Evolutionary conservation across 805 yeast species (phyloP), one percentile per base, ranked within the genome.

Genomic region (Hanseniaspora valbyensis): DNA sequence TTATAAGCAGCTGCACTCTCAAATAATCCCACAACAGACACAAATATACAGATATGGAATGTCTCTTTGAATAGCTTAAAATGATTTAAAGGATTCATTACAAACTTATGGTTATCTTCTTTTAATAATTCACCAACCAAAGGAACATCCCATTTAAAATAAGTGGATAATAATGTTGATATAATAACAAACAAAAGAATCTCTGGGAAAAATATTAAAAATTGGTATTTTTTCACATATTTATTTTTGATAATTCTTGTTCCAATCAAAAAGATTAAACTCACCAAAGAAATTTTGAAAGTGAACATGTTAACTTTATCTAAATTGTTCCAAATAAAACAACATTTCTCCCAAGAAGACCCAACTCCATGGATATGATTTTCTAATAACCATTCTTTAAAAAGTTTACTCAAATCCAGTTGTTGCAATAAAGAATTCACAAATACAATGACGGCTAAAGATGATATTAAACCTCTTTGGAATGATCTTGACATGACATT

Each of bases 1-100:
- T 52, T 52, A 26, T 45, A 52, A 1, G 51, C 51, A 30, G 51
- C 49, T 18, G 54, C 51, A 29, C 52, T 45, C 30, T 52, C 54
- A 37, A 52, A 52, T 5, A 52, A 21, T 7, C 54, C 54, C 5
- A 52, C 44, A 5, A 38, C 41, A 4, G 54, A 40, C 4, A 52
- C 44, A 33, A 52, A 41, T 3, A 46, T 36, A 24, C 52, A 40
- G 5, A 34, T 52, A 10, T 42, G 29, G 26, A 52, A 52, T 29
- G 37, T 38, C 12, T 52, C 54, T 32, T 45, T 52, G 16, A 52
- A 52, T 32, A 36, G 16, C 12, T 36, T 30, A 10, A 52, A 26
- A 4, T 41, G 25, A 7, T 33, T 36, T 4, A 52, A 25, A 14
- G 54, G 54, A 19, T 48, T 48, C 51, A 48, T 48, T 30, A 48